Conservation (phyloP, 768 basidiomycete genomes). For the Arthromyces matolae region DNA sequence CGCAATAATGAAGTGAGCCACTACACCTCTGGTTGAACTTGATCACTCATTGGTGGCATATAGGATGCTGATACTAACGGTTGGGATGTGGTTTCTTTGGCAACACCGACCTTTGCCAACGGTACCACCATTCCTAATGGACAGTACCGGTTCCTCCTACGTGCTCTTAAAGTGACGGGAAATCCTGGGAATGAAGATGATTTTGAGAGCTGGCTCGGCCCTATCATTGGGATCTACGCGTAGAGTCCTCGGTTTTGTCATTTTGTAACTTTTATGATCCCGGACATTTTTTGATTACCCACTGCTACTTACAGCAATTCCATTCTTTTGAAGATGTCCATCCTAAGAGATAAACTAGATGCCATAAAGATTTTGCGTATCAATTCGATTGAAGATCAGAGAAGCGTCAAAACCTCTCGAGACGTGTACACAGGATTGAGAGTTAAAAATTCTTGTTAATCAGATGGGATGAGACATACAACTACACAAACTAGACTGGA, state of each 20-base stretch:
- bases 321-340: too few relatives aligned
- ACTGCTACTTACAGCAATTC: too few relatives aligned
- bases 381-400: too few relatives aligned
- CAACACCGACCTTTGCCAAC: constrained; percentile 37
- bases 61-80: too few relatives aligned
- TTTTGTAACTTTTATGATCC: too few relatives aligned
- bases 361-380: too few relatives aligned
- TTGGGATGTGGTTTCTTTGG: constrained; percentile 26
- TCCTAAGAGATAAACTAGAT: too few relatives aligned
- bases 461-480: constrained; percentile 21
- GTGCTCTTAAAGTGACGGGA: constrained; percentile 41
- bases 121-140: constrained; percentile 42
- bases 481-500: constrained; percentile 29
- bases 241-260: too few relatives aligned
- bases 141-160: constrained; percentile 35
- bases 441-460: constrained; percentile 13
- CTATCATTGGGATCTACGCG: constrained; percentile 27
- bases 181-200: constrained; percentile 38
- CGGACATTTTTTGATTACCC: too few relatives aligned
- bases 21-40: neutral
- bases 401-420: too few relatives aligned
- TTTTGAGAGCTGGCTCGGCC: constrained; percentile 46
- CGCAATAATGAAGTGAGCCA: constrained; percentile 42
- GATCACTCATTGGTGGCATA: constrained; percentile 14
- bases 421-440: neutral